A percentile compares a stretch with the other conserved stretches of the same genome.
Conservation (phyloP, 768 basidiomycete genomes). For the Coprinopsis sp. region DNA sequence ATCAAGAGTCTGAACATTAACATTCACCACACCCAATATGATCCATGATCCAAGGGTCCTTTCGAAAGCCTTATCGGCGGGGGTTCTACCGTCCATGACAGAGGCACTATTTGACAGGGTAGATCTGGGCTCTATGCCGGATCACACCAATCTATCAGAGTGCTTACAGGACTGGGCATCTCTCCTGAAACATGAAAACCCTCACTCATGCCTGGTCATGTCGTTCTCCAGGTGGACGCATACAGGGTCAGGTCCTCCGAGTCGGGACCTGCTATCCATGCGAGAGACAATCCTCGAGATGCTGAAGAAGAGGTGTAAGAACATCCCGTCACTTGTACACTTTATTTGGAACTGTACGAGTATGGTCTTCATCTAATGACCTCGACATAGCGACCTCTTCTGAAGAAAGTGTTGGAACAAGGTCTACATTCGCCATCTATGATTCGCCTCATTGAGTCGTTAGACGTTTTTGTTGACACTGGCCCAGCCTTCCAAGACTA, state of each 20-base stretch:
- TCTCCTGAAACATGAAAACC: conserved; percentile 30
- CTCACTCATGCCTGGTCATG: conserved; percentile 31
- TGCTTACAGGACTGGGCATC: conserved; percentile 34
- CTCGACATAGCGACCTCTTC: conserved; percentile 19
- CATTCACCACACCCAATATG: conserved; percentile 36
- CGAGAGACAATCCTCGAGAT: conserved; percentile 33
- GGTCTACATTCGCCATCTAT: conserved; percentile 30
- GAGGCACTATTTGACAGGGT: conserved; percentile 36
- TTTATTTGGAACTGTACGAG: not conserved
- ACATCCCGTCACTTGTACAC: conserved; percentile 25
- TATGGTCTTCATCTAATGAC: too few relatives aligned
- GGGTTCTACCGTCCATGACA: conserved; percentile 32
- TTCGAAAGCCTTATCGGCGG: conserved; percentile 35
- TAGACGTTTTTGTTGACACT: conserved; percentile 39
- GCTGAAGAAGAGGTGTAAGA: conserved; percentile 29
- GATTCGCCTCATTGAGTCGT: conserved; percentile 29
- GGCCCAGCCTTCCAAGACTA: conserved; percentile 31
- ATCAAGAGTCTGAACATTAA: conserved; percentile 32
- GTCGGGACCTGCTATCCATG: conserved; percentile 25
- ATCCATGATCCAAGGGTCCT: conserved; percentile 40
- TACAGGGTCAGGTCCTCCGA: conserved; percentile 10
- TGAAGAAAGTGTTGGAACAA: conserved; percentile 24
- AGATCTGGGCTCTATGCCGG: conserved; percentile 33
- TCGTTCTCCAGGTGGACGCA: conserved; percentile 36
- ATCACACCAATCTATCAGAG: conserved; percentile 26